Evolutionary conservation across 106 monocot species (phyloP).

Genomic region (Posidonia australis): DNA sequence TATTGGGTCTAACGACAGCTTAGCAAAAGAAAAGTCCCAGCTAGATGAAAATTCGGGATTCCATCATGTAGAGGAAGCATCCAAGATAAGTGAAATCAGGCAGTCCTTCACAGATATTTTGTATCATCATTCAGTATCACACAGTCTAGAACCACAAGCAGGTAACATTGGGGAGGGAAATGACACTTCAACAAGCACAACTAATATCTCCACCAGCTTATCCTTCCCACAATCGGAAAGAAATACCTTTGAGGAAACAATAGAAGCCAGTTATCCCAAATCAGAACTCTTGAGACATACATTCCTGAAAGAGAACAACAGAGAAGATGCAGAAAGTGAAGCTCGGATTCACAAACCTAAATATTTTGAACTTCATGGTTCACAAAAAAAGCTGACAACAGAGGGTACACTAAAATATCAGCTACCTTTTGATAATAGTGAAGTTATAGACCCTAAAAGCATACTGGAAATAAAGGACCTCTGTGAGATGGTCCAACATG

Average conservation of each 20-base stretch:
- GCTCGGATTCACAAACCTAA: not conserved
- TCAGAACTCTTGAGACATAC: not conserved
- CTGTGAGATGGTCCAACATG: not conserved
- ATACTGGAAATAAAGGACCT: not conserved
- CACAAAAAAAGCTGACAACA: not conserved
- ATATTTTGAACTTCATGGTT: not conserved
- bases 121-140: not conserved
- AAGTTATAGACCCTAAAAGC: not conserved
- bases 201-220: not conserved
- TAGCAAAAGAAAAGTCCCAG: not conserved
- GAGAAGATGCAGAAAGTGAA: constrained; percentile 4
- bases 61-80: not conserved
- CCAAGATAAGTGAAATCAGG: not conserved
- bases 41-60: not conserved
- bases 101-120: not conserved
- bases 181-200: not conserved
- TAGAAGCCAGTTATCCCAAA: not conserved
- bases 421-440: not conserved
- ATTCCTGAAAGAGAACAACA: not conserved
- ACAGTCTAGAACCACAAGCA: not conserved
- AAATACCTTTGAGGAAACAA: not conserved
- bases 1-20: not conserved
- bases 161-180: not conserved
- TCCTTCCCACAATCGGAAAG: not conserved
- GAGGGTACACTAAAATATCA: not conserved